phyloP scores from a whole-genome alignment of 1,139 yeast genomes.

The Dujonia santamariae region DNA sequence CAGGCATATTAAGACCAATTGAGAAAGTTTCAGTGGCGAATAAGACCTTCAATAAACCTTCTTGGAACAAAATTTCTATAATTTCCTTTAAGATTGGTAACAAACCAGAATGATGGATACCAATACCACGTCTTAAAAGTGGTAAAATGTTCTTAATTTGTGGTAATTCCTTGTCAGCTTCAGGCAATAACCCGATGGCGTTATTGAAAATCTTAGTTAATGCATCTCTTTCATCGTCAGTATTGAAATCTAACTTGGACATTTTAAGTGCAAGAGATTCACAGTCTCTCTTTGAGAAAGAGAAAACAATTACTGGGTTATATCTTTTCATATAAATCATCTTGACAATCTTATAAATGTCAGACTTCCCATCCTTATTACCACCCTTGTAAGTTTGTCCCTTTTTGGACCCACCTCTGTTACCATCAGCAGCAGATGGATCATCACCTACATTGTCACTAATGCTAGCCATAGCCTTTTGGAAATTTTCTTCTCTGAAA shows the following conservation, averaged over 20 bases:
- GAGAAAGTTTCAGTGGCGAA: slow-evolving; percentile 99
- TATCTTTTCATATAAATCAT: slow-evolving; percentile 96
- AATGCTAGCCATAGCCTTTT: slow-evolving; percentile 95
- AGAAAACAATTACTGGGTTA: slow-evolving; percentile 96
- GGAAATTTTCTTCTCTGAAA: slow-evolving; percentile 96
- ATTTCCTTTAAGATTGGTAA: slow-evolving; percentile 95
- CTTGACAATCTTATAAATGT: slow-evolving; percentile 93
- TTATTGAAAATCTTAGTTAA: slow-evolving; percentile 84
- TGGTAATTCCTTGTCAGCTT: slow-evolving; percentile 86
- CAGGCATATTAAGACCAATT: slow-evolving; percentile 97
- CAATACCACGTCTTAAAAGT: slow-evolving; percentile 87
- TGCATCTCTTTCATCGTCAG: slow-evolving; percentile 88
- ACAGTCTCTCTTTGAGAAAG: slow-evolving; percentile 95
- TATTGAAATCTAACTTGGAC: slow-evolving; percentile 92
- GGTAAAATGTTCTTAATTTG: slow-evolving; percentile 92
- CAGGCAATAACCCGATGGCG: slow-evolving; percentile 84
- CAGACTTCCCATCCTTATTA: slow-evolving; percentile 78
- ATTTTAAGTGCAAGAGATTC: slow-evolving; percentile 90
- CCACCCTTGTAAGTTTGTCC: slow-evolving; percentile 92
- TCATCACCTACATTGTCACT: slow-evolving; percentile 83
- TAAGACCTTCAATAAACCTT: slow-evolving; percentile 87
- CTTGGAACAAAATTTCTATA: slow-evolving; percentile 94
- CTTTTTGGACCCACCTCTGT: slow-evolving; percentile 60
- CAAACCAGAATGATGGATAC: slow-evolving; percentile 96
- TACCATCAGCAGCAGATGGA: slow-evolving; percentile 53